Percentiles rank a stretch among this genome's conserved stretches.
Conservation (phyloP, 495 filamentous ascomycete genomes). For the Trichoderma erinaceum region DNA sequence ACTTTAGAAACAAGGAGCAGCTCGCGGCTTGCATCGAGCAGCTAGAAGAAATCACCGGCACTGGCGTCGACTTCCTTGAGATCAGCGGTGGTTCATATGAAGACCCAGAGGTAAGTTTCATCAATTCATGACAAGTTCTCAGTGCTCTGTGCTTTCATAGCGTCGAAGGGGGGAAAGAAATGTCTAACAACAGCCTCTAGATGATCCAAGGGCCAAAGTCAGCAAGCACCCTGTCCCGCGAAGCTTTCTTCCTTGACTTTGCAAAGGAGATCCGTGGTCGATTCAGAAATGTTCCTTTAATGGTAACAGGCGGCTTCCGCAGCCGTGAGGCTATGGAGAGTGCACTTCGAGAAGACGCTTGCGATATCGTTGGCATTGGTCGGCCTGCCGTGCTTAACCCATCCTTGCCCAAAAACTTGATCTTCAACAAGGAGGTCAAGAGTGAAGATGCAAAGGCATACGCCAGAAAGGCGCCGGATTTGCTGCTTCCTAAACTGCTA, state of each 20-base stretch:
- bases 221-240: conserved; percentile 42
- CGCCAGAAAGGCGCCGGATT: conserved; percentile 31
- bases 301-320: conserved; percentile 49
- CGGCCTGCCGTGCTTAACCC: conserved; percentile 49
- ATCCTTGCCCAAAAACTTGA: conserved; percentile 37
- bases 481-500: conserved; percentile 31
- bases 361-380: conserved; percentile 54
- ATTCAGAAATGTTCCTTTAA: conserved; percentile 40
- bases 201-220: conserved; percentile 23
- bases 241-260: conserved; percentile 59
- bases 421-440: conserved; percentile 47
- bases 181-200: not conserved
- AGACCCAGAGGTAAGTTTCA: conserved; percentile 36
- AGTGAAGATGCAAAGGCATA: conserved; percentile 44
- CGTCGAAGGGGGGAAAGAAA: not conserved
- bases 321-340: conserved; percentile 48
- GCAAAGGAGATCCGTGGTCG: conserved; percentile 38
- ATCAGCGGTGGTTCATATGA: conserved; percentile 56
- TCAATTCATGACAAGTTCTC: not conserved
- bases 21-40: conserved; percentile 48
- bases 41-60: conserved; percentile 43
- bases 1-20: conserved; percentile 39
- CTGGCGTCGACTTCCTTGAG: conserved; percentile 58
- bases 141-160: not conserved
- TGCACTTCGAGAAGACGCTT: conserved; percentile 46